Evolutionary conservation across 73 alveolate species (phyloP).

Genomic region (Uronychia binucleata): DNA sequence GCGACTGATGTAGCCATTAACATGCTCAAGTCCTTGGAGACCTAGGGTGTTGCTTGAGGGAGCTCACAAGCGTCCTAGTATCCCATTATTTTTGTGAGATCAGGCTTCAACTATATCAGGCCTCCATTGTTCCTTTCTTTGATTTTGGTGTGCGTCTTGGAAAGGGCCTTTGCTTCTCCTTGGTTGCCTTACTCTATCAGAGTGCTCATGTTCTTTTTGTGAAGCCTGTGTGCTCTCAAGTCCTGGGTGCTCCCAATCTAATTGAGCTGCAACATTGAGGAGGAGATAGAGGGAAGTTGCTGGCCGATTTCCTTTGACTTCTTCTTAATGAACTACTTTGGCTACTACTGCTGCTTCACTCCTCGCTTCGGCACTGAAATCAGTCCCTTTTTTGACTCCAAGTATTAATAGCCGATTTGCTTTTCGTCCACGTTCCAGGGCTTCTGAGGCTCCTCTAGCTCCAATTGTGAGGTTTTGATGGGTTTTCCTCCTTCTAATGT

Average conservation of each 20-base stretch:
- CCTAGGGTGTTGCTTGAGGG: too few species aligned
- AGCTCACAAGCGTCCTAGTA: neutral
- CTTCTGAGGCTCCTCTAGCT: neutral
- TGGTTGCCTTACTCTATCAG: neutral
- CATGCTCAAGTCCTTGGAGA: too few species aligned
- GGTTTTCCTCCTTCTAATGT: neutral
- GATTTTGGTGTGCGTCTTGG: neutral
- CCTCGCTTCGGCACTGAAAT: neutral
- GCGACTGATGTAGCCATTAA: too few species aligned
- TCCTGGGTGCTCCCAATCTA: neutral
- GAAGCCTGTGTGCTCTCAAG: neutral
- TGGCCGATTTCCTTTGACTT: neutral
- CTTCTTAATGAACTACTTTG: neutral
- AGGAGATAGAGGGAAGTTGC: neutral
- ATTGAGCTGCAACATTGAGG: neutral
- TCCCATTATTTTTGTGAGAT: neutral
- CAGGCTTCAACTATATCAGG: neutral
- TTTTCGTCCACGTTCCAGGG: neutral
- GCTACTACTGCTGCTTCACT: neutral
- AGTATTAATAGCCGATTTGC: too few species aligned
- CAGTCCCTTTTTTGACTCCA: neutral
- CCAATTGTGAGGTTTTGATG: neutral
- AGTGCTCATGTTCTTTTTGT: neutral
- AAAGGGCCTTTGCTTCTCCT: neutral
- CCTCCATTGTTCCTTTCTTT: neutral